Base-by-base conservation (phyloP, 2,329 filamentous ascomycete genomes). In the Escovopsis sp. region DNA sequence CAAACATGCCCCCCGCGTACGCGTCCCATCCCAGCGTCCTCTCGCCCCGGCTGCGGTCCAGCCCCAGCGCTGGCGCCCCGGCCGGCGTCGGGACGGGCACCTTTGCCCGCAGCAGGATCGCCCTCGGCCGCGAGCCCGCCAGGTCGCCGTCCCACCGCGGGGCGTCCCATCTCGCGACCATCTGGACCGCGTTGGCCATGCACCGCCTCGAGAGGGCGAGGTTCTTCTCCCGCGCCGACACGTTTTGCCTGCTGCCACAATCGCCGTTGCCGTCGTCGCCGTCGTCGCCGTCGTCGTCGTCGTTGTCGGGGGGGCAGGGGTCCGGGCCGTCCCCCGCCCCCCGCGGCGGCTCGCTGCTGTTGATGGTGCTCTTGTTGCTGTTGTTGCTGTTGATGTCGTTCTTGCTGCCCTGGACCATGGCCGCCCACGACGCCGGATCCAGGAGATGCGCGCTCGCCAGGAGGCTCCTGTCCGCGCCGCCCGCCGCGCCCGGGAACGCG, bases 21-120 rank as follows among this genome's bases (percentile, higher is more conserved):
- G 47, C 40, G 3, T 63, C 65, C 72, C 72, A 76, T 9, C 71
- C 71, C 2, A 76, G 57, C 40, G 56, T 50, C 3, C 48, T 52
- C 12, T 69, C 64, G 0, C 54, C 45, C 1, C 72, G 64, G 19
- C 59, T 50, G n/a, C 63, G 45, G 44, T 76, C 72, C 9, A 74
- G 60, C 4, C 56, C 49, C 28, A 53, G 54, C 32, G 53, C 51
- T 1, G 28, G 28, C 0, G 50, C 53, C 2, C 52, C 55, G 0
- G 52, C 48, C 6, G 34, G 26, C 33, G 57, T 52, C 0, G 63
- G 64, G 1, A 72, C 61, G 7, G 51, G 30, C 9, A 68, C 59
- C 36, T 48, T 60, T 1, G 70, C 70, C 28, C 66, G 62, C 19
- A 76, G 52, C 33, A 76, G 53, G 2, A 72, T 55, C 0, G 62